A percentile compares a stretch with the other conserved stretches of the same genome.
Conservation (phyloP, 2,329 filamentous ascomycete species). For the Bipolaris victoriae region DNA sequence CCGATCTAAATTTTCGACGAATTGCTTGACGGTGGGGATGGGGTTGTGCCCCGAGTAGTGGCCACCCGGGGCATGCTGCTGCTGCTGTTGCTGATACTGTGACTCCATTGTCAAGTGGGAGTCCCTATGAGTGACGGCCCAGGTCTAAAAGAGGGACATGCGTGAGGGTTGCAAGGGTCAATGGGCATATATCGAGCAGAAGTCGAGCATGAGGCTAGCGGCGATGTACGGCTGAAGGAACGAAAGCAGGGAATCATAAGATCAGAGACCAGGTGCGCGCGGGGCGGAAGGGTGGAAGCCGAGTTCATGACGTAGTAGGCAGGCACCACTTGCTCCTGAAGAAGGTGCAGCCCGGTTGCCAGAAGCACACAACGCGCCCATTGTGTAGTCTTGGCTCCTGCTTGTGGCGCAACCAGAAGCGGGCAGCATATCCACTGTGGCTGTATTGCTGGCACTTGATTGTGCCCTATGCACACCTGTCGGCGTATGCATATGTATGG, state of each 20-base stretch:
- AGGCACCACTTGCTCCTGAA: conserved; percentile 2
- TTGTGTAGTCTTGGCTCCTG: conserved; percentile 7
- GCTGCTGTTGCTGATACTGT: conserved; percentile 54
- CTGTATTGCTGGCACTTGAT: conserved; percentile 7
- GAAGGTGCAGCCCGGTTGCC: conserved; percentile 22
- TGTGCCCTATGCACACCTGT: no score
- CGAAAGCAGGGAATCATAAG: conserved; percentile 27
- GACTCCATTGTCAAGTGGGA: conserved; percentile 33
- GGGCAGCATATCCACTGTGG: conserved; percentile 23
- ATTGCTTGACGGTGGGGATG: conserved; percentile 85
- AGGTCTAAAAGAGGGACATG: conserved; percentile 6
- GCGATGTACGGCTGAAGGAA: conserved; percentile 13
- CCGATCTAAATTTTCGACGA: conserved; percentile 76
- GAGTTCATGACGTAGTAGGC: conserved; percentile 31
- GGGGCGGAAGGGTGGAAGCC: conserved; percentile 13
- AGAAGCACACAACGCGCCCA: conserved; percentile 13
- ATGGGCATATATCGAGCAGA: conserved; percentile 2
- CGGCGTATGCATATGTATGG: no score
- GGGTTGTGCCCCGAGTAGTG: conserved; percentile 85
- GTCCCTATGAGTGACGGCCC: conserved; percentile 2
- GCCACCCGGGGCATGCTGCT: conserved; percentile 60
- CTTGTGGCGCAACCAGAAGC: conserved; percentile 9
- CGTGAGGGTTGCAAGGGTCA: conserved; percentile 6
- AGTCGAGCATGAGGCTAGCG: conserved; percentile 4
- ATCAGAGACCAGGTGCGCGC: conserved; percentile 11